Evolutionary conservation across 345 rosid species (phyloP).

Genomic region (Brassica nigra): DNA sequence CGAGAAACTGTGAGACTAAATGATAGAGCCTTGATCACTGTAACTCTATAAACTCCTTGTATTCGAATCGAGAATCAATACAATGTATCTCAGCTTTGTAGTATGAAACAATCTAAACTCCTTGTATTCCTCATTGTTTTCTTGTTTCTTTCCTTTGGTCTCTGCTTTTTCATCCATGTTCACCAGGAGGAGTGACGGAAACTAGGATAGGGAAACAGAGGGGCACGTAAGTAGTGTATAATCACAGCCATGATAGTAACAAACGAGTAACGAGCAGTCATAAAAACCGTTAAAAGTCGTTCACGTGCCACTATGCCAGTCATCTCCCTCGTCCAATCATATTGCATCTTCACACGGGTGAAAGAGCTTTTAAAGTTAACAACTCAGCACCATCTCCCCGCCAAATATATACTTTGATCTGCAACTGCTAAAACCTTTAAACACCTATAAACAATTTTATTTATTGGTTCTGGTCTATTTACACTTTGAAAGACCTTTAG

Average conservation of each 20-base stretch:
- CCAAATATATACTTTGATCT: no score
- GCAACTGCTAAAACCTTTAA: no score
- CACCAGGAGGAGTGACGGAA: not conserved
- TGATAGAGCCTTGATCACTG: no score
- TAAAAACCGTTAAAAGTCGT: not conserved
- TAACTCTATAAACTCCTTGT: no score
- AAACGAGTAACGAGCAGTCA: not conserved
- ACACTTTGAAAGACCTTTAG: no score
- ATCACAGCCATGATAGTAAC: not conserved
- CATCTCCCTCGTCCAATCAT: not conserved
- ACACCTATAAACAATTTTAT: no score
- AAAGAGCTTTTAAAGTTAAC: not conserved
- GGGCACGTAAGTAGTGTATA: not conserved
- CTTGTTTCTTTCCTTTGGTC: not conserved
- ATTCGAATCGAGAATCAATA: no score
- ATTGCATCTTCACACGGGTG: not conserved
- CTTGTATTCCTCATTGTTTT: not conserved
- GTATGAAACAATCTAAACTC: no score
- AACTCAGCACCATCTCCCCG: not conserved
- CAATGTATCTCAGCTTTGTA: no score
- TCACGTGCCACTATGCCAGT: not conserved
- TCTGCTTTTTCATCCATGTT: not conserved
- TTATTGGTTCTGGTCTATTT: not conserved
- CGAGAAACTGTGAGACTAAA: no score
- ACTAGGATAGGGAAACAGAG: not conserved